Evolutionary conservation across 805 yeast species (phyloP).

Genomic region (Pichia phayaonensis): DNA sequence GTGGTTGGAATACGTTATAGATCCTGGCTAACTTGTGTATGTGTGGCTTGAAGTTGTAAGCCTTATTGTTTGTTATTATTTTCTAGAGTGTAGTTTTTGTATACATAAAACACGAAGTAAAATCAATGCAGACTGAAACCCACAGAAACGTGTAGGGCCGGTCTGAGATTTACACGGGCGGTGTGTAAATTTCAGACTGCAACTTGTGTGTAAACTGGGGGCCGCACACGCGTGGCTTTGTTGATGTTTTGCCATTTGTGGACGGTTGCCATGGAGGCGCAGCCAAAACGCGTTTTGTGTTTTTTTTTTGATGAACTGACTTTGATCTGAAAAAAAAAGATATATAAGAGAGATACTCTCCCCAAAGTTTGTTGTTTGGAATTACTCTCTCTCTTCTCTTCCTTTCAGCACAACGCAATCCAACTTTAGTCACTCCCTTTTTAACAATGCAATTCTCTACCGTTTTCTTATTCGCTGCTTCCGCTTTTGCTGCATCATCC

Average conservation of each 20-base stretch:
- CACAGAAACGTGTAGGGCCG: not conserved
- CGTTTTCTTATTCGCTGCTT: conserved; percentile 28
- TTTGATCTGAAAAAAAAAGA: not conserved
- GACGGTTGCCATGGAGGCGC: not conserved
- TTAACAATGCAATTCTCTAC: conserved; percentile 38
- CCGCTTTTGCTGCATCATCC: conserved; percentile 29
- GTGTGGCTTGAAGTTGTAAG: too few species aligned
- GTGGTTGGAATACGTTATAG: conserved; percentile 91
- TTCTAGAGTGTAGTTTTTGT: too few species aligned
- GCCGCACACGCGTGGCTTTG: not conserved
- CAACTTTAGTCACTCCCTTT: conserved; percentile 21
- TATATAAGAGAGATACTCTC: not conserved
- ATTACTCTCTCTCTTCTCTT: conserved; percentile 1
- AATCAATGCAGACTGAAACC: too few species aligned
- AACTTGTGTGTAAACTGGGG: not conserved
- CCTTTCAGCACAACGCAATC: conserved; percentile 1
- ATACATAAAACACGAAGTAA: too few species aligned
- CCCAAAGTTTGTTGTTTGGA: not conserved
- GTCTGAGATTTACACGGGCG: not conserved
- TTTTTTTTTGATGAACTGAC: not conserved
- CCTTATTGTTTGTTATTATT: too few species aligned
- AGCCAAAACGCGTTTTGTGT: not conserved
- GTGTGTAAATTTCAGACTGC: not conserved
- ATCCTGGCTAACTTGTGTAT: too few species aligned
- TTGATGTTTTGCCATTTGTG: not conserved